Evolutionary conservation across 1,284 basidiomycete species (phyloP), one percentile per base, ranked within the genome.

Genomic region (Pseudozyma sp.): DNA sequence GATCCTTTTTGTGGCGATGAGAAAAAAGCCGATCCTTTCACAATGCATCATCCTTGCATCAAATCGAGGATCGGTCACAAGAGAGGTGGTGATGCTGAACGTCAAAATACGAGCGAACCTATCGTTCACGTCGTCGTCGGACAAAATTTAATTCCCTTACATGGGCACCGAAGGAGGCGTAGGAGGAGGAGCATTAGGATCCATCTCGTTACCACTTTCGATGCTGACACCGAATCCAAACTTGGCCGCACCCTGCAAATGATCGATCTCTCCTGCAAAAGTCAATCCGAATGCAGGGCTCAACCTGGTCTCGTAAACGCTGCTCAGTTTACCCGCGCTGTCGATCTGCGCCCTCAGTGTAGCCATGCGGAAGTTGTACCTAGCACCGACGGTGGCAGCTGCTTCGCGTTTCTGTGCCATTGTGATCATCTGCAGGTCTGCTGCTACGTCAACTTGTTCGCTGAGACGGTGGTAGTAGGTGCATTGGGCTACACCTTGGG

Each of bases 371-470:
- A 99, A 92, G 86, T 98, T 96, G 86, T 96, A 99, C 87, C 97
- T 97, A 65, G 94, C 94, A 55, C 94, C 96, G 19, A 98, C 86
- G 19, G 95, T 97, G 13, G 95, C 93, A 52, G 95, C 87, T 9
- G 96, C 96, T 83, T 97, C 95, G 79, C 97, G 89, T 62, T 84
- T 84, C 85, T 93, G 91, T 19, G 86, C 87, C 52, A 85, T 85
- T 10, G 66, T 69, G 68, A 95, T 89, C 62, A 96, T 86, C 85
- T 95, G 91, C 75, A 99, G 87, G 83, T 99, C 96, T 39, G 94
- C 94, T 14, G 93, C 97, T n/a, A 96, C 94, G 67, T 99, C 96
- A n/a, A 99, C 93, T 87, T 96, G 95, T 66, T 97, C 94, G 86
- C 91, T 92, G 62, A 99, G 87, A 85, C 93, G 93, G 78, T 98